These are phyloP conservation scores for Bonia amplexicaulis DNA, from an alignment of 176 grass and related monocot species.

Conservation along the genomic window DNA sequence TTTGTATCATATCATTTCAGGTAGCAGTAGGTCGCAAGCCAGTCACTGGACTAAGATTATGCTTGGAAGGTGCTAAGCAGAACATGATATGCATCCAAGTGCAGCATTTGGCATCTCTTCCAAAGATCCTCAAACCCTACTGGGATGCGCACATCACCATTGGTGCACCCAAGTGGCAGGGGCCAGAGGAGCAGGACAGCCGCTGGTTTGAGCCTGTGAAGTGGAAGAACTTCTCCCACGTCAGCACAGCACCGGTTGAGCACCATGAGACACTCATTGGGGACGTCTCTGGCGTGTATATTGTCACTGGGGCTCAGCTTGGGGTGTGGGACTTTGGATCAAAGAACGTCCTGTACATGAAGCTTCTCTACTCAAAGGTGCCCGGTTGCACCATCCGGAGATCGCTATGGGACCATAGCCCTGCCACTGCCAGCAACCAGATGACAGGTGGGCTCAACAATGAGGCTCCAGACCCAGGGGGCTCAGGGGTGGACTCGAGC, in stretches of 20 bases:
- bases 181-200: slow-evolving; percentile 66
- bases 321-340: slow-evolving; percentile 71
- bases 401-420: slow-evolving; percentile 62
- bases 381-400: slow-evolving; percentile 59
- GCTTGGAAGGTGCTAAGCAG: slow-evolving; percentile 59
- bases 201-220: slow-evolving; percentile 71
- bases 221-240: slow-evolving; percentile 66
- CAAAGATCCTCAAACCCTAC: slow-evolving; percentile 61
- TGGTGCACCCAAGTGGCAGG: slow-evolving; percentile 62
- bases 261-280: slow-evolving; percentile 30
- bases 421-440: slow-evolving; percentile 4
- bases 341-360: slow-evolving; percentile 62
- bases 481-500: slow-evolving; percentile 20
- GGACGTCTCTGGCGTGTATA: slow-evolving; percentile 32
- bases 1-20: slow-evolving; percentile 33
- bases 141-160: slow-evolving; percentile 58
- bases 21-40: slow-evolving; percentile 61
- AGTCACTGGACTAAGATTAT: slow-evolving; percentile 53
- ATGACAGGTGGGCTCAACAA: not conserved
- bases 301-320: slow-evolving; percentile 65
- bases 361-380: slow-evolving; percentile 60
- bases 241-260: slow-evolving; percentile 60
- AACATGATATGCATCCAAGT: slow-evolving; percentile 53
- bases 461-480: not conserved
- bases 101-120: slow-evolving; percentile 53